These are phyloP conservation scores for Nectriaceae sp. DNA, from an alignment of 2,329 filamentous ascomycete genomes.

Conservation along the genomic window DNA sequence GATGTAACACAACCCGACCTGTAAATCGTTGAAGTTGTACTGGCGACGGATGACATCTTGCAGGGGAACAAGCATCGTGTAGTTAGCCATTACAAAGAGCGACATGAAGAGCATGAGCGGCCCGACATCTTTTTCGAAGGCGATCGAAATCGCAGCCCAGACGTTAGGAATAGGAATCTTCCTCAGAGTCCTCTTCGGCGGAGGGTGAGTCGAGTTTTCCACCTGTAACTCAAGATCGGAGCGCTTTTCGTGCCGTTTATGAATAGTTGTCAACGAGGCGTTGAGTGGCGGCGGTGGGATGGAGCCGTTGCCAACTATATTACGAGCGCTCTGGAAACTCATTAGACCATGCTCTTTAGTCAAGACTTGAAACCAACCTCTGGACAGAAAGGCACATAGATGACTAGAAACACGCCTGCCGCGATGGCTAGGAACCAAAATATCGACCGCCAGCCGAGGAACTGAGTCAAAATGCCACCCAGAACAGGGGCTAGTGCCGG, in stretches of 20 bases:
- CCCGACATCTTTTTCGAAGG: slow-evolving; percentile 38
- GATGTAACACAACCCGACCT: slow-evolving; percentile 46
- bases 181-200: background rate
- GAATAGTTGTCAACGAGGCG: background rate
- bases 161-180: slow-evolving; percentile 13
- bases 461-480: slow-evolving; percentile 53
- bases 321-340: slow-evolving; percentile 38
- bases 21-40: slow-evolving; percentile 37
- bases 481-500: slow-evolving; percentile 49
- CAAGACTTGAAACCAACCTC: background rate
- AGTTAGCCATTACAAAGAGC: slow-evolving; percentile 37
- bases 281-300: background rate
- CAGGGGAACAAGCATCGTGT: slow-evolving; percentile 34
- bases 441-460: slow-evolving; percentile 53
- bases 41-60: slow-evolving; percentile 34
- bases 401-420: slow-evolving; percentile 37
- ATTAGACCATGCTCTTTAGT: background rate
- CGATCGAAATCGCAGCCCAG: slow-evolving; percentile 32
- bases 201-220: background rate
- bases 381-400: slow-evolving; percentile 42
- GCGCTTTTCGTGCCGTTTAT: background rate
- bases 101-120: slow-evolving; percentile 36
- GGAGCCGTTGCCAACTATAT: slow-evolving; percentile 47
- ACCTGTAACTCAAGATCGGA: background rate
- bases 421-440: slow-evolving; percentile 59